Conservation (phyloP, 192 early-diverging fungal genomes). For the Backusella parvicylindrica region DNA sequence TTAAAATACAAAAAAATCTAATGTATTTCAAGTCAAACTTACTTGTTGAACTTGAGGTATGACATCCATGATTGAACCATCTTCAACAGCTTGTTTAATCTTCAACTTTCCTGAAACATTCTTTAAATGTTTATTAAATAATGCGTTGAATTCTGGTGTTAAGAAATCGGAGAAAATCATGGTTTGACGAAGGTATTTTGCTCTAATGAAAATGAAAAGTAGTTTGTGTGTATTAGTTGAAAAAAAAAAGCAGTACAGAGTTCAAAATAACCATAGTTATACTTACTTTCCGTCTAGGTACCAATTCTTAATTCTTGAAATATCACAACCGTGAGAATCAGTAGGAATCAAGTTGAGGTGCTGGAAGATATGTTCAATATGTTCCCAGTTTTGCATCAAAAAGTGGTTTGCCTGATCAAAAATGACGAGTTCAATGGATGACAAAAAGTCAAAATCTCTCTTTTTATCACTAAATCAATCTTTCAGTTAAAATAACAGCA, state of each 20-base stretch:
- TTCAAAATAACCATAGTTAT: no score
- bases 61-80: constrained; percentile 76
- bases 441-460: constrained; percentile 89
- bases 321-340: constrained; percentile 91
- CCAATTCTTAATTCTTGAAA: constrained; percentile 86
- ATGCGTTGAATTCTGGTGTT: constrained; percentile 88
- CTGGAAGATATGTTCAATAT: constrained; percentile 79
- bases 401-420: constrained; percentile 83
- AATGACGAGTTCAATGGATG: constrained; percentile 89
- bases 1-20: constrained; percentile 9
- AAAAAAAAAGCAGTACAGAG: background rate
- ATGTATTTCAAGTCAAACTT: no score
- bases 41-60: constrained; percentile 77
- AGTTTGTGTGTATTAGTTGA: background rate
- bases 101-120: constrained; percentile 74
- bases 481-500: background rate
- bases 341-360: constrained; percentile 88
- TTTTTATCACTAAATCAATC: constrained; percentile 69
- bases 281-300: constrained; percentile 74
- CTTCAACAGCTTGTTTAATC: constrained; percentile 52
- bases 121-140: constrained; percentile 67
- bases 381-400: constrained; percentile 99
- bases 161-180: constrained; percentile 77
- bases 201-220: constrained; percentile 27
- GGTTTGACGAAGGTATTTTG: constrained; percentile 87